Evolutionary conservation across 2,329 filamentous ascomycete genomes (phyloP).

Genomic region (Rugonectria rugulosa): DNA sequence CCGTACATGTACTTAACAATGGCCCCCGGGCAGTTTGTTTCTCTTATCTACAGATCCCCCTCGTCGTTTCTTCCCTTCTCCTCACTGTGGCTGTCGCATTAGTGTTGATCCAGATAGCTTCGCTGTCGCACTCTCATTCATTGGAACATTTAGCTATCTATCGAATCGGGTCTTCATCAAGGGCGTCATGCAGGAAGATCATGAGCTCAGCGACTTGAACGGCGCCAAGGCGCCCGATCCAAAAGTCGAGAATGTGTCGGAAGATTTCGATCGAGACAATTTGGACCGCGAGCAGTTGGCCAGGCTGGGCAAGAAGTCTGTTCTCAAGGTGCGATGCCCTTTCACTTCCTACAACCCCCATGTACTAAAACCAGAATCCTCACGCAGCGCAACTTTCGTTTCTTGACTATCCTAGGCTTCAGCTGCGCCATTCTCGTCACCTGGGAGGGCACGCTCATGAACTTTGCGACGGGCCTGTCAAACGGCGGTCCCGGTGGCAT

Average conservation of each 20-base stretch:
- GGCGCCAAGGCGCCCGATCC: conserved; percentile 16
- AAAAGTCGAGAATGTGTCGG: conserved; percentile 5
- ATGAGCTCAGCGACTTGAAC: conserved; percentile 18
- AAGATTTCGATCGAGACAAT: conserved; percentile 28
- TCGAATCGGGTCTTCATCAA: neutral
- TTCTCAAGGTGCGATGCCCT: conserved; percentile 27
- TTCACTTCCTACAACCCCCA: neutral
- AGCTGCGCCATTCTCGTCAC: conserved; percentile 55
- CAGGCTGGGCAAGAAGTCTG: conserved; percentile 31
- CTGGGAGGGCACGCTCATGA: conserved; percentile 52
- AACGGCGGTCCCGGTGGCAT: conserved; percentile 57
- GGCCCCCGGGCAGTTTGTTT: too few species aligned
- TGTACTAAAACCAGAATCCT: too few species aligned
- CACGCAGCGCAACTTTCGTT: conserved; percentile 52
- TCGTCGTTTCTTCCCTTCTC: too few species aligned
- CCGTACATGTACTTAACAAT: too few species aligned
- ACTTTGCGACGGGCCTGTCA: conserved; percentile 28
- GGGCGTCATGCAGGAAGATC: conserved; percentile 2
- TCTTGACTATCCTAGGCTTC: conserved; percentile 56
- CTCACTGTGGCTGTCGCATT: too few species aligned
- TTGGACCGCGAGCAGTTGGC: conserved; percentile 33
- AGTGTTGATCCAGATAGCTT: too few species aligned
- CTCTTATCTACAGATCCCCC: too few species aligned
- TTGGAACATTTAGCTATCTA: neutral
- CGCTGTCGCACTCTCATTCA: too few species aligned